Base-by-base conservation (phyloP, 345 rosid species). In the Citrus inodora region DNA sequence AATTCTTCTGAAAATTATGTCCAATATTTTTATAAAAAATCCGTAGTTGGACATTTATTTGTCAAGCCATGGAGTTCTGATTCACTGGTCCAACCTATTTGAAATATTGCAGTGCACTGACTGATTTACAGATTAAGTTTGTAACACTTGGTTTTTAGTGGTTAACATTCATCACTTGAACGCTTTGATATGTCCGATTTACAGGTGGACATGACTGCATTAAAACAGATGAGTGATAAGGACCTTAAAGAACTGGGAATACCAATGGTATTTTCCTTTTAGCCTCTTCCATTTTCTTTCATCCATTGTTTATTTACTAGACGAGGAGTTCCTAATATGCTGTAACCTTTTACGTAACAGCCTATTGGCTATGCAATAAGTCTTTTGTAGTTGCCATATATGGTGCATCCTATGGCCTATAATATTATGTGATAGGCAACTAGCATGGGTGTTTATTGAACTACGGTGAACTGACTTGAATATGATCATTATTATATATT, bases 211-310 rank as follows among this genome's bases (percentile, higher is more conserved):
- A 90, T 90, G 91, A 69, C 80, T 35, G 83, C 78, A 21, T 77
- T 90, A 74, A 88, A 73, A 85, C 91, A 88, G 78, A 88, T 90
- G 93, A 66, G 70, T 46, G 91, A 88, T 27, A 71, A 72, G 67
- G 90, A 90, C 76, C 86, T 90, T 61, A 90, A 84, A 77, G 91
- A 87, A 76, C 64, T 90, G 87, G 91, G 89, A 25, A 82, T 90
- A 75, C 91, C 91, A 8, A 86, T 90, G 93, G 93, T 88, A 87
- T 19, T n/a, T 38, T 80, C 58, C 33, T 71, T 68, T 64, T 21
- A 33, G 25, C 62, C 60, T 65, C 33, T 19, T 56, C 7, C 28
- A 46, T 46, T 4, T 46, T 63, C 69, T 65, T 63, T 30, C 9
- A 6, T 14, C 33, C 19, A 16, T 16, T 30, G 6, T 63, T 30